Conservation (phyloP, 495 filamentous ascomycete species). For the Annulohypoxylon bovei region DNA sequence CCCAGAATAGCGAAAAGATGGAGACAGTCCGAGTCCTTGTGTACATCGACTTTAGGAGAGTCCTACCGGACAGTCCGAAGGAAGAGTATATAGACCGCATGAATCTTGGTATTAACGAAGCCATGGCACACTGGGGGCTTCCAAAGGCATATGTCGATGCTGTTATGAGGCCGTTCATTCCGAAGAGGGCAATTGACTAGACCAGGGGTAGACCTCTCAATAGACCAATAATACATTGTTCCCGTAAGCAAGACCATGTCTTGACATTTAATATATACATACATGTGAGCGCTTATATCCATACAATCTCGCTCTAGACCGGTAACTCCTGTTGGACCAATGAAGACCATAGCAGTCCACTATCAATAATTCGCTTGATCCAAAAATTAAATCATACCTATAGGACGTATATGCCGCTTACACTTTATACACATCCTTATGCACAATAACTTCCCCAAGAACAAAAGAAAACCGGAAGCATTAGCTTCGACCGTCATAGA, state of each 20-base stretch:
- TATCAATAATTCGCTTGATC: background rate
- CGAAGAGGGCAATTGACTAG: background rate
- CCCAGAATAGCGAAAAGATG: background rate
- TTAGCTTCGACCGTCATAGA: background rate
- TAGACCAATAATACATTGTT: background rate
- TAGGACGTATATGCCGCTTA: background rate
- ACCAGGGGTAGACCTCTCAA: background rate
- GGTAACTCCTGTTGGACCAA: background rate
- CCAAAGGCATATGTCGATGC: constrained; percentile 46
- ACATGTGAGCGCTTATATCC: constrained; percentile 1
- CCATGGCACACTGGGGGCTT: constrained; percentile 45
- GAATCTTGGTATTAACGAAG: constrained; percentile 52
- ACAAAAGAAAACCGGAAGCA: background rate
- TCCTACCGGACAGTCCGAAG: constrained; percentile 30
- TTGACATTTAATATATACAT: constrained; percentile 1
- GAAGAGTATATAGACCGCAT: constrained; percentile 53
- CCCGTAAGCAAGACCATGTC: background rate
- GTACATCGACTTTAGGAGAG: constrained; percentile 50
- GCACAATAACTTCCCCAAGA: background rate
- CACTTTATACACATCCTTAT: constrained; percentile 4
- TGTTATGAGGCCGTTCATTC: constrained; percentile 29
- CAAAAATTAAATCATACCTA: background rate
- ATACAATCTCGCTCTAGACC: background rate
- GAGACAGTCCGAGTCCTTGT: constrained; percentile 44
- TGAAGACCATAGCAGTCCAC: background rate